Percentiles rank a stretch among this genome's conserved stretches.
phyloP scores from a whole-genome alignment of 1,284 basidiomycete species.

The Apiotrichum veenhuisii region DNA sequence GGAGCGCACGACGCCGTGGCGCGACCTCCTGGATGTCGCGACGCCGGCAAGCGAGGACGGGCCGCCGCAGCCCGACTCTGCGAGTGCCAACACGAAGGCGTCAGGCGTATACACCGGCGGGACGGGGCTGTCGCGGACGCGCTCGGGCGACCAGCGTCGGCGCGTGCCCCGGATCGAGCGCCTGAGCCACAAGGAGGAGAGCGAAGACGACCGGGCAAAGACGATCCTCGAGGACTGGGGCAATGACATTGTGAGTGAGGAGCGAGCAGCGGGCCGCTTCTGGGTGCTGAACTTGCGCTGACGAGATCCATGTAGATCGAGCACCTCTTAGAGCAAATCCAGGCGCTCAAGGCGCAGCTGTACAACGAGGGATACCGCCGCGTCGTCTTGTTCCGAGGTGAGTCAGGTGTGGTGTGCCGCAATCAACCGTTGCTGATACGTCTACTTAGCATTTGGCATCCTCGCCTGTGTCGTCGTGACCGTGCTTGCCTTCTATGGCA shows the following conservation, averaged over 20 bases:
- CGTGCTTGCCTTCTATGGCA: not conserved
- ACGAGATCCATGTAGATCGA: conserved; percentile 17
- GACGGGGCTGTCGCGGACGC: not conserved
- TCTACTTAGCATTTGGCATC: not conserved
- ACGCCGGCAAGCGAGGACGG: not conserved
- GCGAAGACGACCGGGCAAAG: conserved; percentile 21
- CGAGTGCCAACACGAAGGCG: not conserved
- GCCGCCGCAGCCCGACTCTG: not conserved
- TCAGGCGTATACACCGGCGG: not conserved
- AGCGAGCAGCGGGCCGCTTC: not conserved
- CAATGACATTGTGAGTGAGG: conserved; percentile 33
- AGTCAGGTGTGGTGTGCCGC: not conserved
- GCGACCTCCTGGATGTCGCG: conserved; percentile 19
- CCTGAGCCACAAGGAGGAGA: conserved; percentile 4
- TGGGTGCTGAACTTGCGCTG: no score
- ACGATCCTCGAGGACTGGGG: conserved; percentile 37
- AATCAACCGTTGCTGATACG: not conserved
- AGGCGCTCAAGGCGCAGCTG: conserved; percentile 18
- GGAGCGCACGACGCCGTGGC: conserved; percentile 38
- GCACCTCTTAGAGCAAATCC: conserved; percentile 27
- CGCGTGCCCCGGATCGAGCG: conserved; percentile 14
- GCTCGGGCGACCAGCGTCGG: not conserved
- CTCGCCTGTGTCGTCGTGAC: not conserved
- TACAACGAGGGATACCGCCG: conserved; percentile 11
- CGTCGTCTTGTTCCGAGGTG: conserved; percentile 4